Evolutionary conservation across 2,329 filamentous ascomycete genomes (phyloP), one percentile per base, ranked within the genome.

Genomic region (Arthrinium phaeospermum): DNA sequence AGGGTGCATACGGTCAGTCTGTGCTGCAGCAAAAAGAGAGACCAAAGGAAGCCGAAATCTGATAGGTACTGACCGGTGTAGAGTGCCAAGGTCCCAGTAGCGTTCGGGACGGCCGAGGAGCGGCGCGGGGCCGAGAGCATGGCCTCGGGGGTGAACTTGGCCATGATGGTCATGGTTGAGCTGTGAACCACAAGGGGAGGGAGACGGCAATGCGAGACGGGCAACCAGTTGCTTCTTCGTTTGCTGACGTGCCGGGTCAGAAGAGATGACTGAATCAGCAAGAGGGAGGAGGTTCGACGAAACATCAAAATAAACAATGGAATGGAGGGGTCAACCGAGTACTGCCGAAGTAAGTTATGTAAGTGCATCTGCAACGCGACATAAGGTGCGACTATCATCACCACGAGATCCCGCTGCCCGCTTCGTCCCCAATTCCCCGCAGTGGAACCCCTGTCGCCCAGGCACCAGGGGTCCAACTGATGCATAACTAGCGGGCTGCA

Each of bases 101-200:
- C 81, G 80, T 94, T 96, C n/a, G 93, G 93, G 0, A 90, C 81
- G 68, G 91, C 93, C 22, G 90, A 81, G 14, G 92, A 93, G 68
- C 93, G 90, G 72, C 94, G 90, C 45, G 93, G 93, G 22, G 93
- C 92, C 75, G 91, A 91, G 78, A 96, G 88, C 72, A 96, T 86
- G 76, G 94, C 92, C 85, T 94, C 89, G 5, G 93, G 92, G 13
- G 92, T 94, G 83, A 95, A 93, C 76, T 91, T 92, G 13, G 91
- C 91, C 75, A 88, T 87, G 79, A 93, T 87, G 10, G 92, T 94
- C 93, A 95, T 95, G 74, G 74, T 82, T 81, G 75, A 73, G 57
- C n/a, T 12, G 14, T 41, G 34, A 8, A 64, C 34, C 4, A 64
- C 57, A 41, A 41, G 57, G 41, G 57, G 57, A 64, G 57, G 19